phyloP scores from a whole-genome alignment of 345 rosid genomes.

The Lepidium aucheri region DNA sequence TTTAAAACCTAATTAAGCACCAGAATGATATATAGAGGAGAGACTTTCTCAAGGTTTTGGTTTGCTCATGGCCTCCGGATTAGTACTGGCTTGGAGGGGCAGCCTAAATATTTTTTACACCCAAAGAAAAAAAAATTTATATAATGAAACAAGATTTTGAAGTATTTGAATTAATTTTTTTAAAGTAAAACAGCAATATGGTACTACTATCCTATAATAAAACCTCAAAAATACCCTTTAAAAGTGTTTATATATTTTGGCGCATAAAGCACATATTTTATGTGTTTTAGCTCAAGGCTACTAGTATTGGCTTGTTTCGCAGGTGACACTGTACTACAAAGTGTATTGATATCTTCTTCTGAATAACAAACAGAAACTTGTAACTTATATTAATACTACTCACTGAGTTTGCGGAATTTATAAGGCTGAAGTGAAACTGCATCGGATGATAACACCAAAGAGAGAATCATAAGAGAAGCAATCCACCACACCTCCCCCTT shows the following conservation, averaged over 20 bases:
- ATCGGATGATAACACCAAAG: background rate
- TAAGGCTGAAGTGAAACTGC: background rate
- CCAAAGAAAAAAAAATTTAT: no score
- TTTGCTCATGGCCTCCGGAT: background rate
- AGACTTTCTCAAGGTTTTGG: background rate
- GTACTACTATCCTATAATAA: no score
- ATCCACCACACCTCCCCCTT: background rate
- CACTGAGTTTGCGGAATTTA: constrained; percentile 11
- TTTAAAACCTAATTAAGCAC: background rate
- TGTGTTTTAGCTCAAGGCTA: no score
- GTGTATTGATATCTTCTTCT: background rate
- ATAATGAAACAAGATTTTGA: no score
- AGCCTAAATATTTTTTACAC: no score
- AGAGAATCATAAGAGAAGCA: background rate
- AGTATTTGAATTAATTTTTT: no score
- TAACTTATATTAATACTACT: background rate
- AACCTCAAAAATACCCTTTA: no score
- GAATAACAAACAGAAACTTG: no score
- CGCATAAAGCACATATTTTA: no score
- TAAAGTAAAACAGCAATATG: no score
- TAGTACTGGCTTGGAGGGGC: background rate
- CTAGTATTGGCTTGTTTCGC: background rate
- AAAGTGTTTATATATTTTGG: no score
- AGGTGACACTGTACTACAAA: background rate
- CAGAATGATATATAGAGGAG: no score